Percentiles rank a stretch among this genome's conserved stretches.
Evolutionary conservation across 2,329 filamentous ascomycete genomes (phyloP).

Genomic region (Aureobasidium zeae): DNA sequence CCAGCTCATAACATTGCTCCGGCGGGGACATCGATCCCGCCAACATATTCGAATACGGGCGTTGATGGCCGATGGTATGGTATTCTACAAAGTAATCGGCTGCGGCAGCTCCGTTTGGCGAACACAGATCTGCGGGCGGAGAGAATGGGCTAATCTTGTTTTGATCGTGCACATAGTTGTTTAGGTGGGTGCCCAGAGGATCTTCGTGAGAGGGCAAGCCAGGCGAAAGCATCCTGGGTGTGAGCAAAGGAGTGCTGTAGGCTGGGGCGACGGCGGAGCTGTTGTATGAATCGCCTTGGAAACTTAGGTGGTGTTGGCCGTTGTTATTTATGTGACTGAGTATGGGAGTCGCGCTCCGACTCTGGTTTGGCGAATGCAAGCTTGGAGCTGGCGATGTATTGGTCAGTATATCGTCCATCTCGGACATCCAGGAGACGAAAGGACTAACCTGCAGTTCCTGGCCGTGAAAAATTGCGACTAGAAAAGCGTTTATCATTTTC

Average conservation of each 20-base stretch:
- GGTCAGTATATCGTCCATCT: neutral
- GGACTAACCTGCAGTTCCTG: neutral
- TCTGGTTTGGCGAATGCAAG: no score
- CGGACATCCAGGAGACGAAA: no score
- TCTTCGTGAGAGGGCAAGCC: no score
- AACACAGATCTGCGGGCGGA: constrained; percentile 1
- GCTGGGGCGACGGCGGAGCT: constrained; percentile 1
- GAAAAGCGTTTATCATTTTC: constrained; percentile 6
- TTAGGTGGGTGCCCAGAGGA: neutral
- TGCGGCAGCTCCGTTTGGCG: neutral
- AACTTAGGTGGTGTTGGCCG: neutral
- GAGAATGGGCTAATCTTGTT: neutral
- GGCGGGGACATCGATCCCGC: neutral
- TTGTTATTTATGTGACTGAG: no score
- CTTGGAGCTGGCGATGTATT: neutral
- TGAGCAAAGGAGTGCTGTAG: no score
- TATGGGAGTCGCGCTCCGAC: no score
- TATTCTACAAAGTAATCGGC: constrained; percentile 5
- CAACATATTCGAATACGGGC: neutral
- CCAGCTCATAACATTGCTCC: constrained; percentile 1
- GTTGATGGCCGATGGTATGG: neutral
- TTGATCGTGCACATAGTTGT: no score
- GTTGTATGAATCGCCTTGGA: neutral
- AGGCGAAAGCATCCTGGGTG: no score
- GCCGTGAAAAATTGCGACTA: neutral